Base-by-base conservation (phyloP, 805 yeast genomes). In the Pichia sporocuriosa region DNA sequence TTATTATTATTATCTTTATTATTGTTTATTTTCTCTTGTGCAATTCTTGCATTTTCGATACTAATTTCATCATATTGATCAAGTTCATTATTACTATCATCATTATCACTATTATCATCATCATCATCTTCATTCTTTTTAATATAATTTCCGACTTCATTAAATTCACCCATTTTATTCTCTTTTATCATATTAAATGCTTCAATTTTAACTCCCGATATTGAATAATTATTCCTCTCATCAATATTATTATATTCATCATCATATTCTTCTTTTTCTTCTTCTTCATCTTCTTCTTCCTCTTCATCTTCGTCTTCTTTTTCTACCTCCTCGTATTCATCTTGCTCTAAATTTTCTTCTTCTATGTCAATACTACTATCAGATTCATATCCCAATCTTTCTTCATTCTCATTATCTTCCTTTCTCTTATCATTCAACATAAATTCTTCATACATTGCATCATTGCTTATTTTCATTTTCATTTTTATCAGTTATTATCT, bases 171-270 rank as follows among this genome's bases (percentile, higher is more conserved):
- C 35, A 72, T 76, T 40, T 70, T 70, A 32, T 65, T 58, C 50
- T 84, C 90, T 16, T 73, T 65, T 20, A 69, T 58, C 33, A 84
- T 57, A 54, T 75, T 71, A 59, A 84, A 84, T 0, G 84, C 73
- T 44, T 83, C 89, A 3, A 84, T 45, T 45, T 72, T 70, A 1
- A 79, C 23, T 6, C 13, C 29, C 6, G 13, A 26, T 12, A 13
- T 15, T 26, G 10, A 6, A 5, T 26, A 13, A 12, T 11, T 26
- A 23, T 32, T 12, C n/a, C 5, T 7, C 45, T n/a, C 16, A n/a
- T n/a, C n/a, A n/a, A n/a, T n/a, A n/a, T n/a, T n/a, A 6, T 32
- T 24, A 20, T 20, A 10, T n/a, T 20, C 8, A 13, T 32, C 35
- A 16, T 13, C 9, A 5, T 36, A 5, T 24, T 6, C 42, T 11